These are phyloP conservation scores for Trypanosoma rangeli DNA, from an alignment of 208 protist species.

Conservation along the genomic window DNA sequence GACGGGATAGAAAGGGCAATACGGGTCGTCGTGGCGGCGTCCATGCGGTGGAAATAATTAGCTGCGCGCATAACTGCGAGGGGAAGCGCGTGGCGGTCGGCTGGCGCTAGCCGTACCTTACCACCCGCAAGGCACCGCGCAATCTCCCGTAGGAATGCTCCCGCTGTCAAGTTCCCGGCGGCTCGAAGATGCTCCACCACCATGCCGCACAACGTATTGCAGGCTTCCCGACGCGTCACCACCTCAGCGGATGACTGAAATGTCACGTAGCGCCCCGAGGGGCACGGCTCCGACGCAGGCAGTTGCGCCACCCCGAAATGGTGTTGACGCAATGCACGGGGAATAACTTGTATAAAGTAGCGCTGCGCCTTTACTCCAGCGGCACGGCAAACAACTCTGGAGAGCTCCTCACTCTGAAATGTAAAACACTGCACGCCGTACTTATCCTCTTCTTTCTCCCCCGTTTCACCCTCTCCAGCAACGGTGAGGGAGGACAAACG, in stretches of 20 bases:
- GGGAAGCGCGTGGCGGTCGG: conserved; percentile 17
- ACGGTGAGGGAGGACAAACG: background rate
- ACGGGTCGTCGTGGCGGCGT: conserved; percentile 13
- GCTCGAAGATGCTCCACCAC: conserved; percentile 21
- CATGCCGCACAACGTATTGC: conserved; percentile 26
- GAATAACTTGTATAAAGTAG: conserved; percentile 67
- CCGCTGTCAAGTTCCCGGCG: conserved; percentile 8
- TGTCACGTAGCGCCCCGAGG: conserved; percentile 1
- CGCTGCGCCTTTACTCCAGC: conserved; percentile 37
- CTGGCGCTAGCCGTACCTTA: conserved; percentile 6
- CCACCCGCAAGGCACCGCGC: conserved; percentile 17
- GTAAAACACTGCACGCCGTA: conserved; percentile 46
- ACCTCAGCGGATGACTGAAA: conserved; percentile 10
- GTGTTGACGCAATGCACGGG: conserved; percentile 31
- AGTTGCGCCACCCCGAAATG: conserved; percentile 32
- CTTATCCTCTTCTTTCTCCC: conserved; percentile 1
- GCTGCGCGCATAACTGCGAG: conserved; percentile 25
- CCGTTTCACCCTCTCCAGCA: background rate
- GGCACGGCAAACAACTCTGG: conserved; percentile 40
- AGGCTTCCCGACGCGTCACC: conserved; percentile 11
- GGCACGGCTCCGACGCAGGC: background rate
- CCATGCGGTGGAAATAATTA: conserved; percentile 16
- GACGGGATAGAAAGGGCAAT: conserved; percentile 20
- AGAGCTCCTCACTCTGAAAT: conserved; percentile 42
- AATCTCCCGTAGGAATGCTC: conserved; percentile 24